A percentile compares a stretch with the other conserved stretches of the same genome.
Conservation (phyloP, 176 grass and related monocot genomes). For the Poa pratensis region DNA sequence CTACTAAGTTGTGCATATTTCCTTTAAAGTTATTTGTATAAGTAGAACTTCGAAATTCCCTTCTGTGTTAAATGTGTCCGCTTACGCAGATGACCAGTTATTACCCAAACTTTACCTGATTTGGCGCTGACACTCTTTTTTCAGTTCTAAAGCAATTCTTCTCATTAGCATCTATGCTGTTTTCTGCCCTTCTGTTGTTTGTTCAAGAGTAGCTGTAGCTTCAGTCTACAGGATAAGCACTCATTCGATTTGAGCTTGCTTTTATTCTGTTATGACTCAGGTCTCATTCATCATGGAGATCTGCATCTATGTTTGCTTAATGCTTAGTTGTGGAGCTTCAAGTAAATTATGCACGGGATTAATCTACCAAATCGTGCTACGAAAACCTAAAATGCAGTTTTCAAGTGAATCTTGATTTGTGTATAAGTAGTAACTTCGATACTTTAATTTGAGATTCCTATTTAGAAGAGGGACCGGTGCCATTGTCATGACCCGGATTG, state of each 20-base stretch:
- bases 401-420: background rate
- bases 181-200: background rate
- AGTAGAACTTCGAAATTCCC: background rate
- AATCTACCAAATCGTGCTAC: background rate
- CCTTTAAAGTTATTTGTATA: background rate
- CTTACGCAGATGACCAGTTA: background rate
- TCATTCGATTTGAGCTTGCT: background rate
- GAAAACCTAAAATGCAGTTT: background rate
- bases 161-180: background rate
- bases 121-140: background rate
- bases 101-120: background rate
- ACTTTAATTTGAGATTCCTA: background rate
- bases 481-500: no score
- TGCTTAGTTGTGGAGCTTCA: background rate
- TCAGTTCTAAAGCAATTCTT: conserved; percentile 17
- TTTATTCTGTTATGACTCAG: background rate
- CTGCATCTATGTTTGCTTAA: conserved; percentile 8
- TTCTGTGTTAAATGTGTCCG: background rate
- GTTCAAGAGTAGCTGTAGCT: background rate
- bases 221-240: background rate
- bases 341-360: background rate
- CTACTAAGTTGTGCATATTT: background rate
- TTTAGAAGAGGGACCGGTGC: background rate
- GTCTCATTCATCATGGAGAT: background rate
- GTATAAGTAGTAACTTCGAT: background rate